Conservation (phyloP, 2,329 filamentous ascomycete genomes). For the Teratosphaeria epicoccoides region DNA sequence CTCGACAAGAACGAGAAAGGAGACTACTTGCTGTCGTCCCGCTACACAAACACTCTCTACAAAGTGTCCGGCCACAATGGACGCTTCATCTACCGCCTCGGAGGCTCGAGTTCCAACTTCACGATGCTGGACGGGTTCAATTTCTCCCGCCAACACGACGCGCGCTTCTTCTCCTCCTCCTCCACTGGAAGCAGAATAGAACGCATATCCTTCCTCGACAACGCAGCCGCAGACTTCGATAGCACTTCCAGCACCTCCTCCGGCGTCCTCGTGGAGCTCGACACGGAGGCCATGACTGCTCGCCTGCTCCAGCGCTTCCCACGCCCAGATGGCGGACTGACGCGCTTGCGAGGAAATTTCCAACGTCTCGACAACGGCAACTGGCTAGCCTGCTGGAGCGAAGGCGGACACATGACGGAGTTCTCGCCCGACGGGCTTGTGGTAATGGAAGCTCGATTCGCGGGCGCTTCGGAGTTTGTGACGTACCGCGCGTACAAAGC, state of each 20-base stretch:
- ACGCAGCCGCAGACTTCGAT: background rate
- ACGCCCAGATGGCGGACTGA: background rate
- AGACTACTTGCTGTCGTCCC: slow-evolving; percentile 30
- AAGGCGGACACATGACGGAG: background rate
- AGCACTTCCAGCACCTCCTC: background rate
- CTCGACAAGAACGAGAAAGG: slow-evolving; percentile 29
- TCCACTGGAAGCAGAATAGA: background rate
- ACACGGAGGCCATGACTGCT: background rate
- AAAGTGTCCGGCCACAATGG: slow-evolving; percentile 27
- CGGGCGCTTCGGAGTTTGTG: background rate
- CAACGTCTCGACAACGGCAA: background rate
- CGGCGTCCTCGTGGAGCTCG: background rate
- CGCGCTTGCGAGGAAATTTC: background rate
- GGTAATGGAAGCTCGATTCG: background rate
- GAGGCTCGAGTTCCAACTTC: slow-evolving; percentile 19
- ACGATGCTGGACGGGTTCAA: background rate
- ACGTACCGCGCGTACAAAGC: background rate
- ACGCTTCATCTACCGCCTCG: slow-evolving; percentile 29
- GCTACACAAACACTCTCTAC: slow-evolving; percentile 30
- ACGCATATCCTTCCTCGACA: slow-evolving; percentile 7
- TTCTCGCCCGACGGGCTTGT: background rate
- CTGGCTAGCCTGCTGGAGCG: background rate
- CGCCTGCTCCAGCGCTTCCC: background rate
- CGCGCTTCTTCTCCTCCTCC: background rate
- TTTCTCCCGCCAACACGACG: slow-evolving; percentile 29